Evolutionary conservation across 805 yeast species (phyloP).

Genomic region (Ogataea glucozyma): DNA sequence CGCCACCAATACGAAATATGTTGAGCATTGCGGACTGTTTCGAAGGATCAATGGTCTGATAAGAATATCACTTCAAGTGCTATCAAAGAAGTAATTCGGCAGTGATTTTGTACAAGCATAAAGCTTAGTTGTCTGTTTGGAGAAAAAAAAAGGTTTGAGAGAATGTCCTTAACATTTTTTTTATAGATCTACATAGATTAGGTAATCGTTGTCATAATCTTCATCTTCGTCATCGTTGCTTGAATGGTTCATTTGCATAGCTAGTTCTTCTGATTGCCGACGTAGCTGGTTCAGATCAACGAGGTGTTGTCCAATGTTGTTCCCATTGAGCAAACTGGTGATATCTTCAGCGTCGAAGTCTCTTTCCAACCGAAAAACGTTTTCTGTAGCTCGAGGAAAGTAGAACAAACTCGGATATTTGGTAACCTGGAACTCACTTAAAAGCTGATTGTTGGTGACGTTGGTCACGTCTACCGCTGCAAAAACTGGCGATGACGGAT

Average conservation of each 20-base stretch:
- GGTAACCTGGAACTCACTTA: conserved; percentile 30
- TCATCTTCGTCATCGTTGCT: conserved; percentile 24
- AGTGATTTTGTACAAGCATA: too few species aligned
- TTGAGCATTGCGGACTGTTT: conserved; percentile 36
- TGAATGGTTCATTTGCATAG: conserved; percentile 11
- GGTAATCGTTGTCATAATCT: conserved; percentile 2
- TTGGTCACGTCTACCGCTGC: conserved; percentile 37
- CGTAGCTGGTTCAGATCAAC: conserved; percentile 30
- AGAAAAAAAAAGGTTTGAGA: too few species aligned
- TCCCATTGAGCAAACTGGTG: conserved; percentile 31
- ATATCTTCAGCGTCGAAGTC: conserved; percentile 31
- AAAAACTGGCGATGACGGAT: conserved; percentile 27
- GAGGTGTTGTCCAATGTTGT: conserved; percentile 31
- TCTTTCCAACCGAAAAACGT: conserved; percentile 20
- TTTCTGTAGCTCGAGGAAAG: conserved; percentile 18
- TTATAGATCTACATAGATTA: background rate
- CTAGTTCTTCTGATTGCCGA: conserved; percentile 29
- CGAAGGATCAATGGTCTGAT: too few species aligned
- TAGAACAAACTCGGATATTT: conserved; percentile 36
- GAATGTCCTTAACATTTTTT: too few species aligned
- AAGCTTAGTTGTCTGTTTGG: too few species aligned
- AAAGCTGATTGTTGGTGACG: conserved; percentile 29
- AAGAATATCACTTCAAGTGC: too few species aligned
- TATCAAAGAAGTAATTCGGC: too few species aligned
- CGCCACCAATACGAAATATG: conserved; percentile 53